Percentiles rank a stretch among this genome's conserved stretches.
phyloP scores from a whole-genome alignment of 169 alveolate species.

The Cryptosporidium xiaoi region DNA sequence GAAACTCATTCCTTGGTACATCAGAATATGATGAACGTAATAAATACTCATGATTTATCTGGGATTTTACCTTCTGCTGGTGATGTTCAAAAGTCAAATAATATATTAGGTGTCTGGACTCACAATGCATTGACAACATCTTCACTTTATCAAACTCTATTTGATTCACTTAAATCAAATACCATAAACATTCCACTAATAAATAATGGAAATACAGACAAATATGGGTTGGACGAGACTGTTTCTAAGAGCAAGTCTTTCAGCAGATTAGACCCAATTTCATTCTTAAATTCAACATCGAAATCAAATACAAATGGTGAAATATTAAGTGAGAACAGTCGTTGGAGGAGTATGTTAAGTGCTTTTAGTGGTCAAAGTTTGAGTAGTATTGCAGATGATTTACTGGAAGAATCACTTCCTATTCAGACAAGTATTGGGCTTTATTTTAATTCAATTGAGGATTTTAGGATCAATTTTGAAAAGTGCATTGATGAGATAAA shows the following conservation, averaged over 20 bases:
- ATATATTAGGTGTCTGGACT: slow-evolving; percentile 49
- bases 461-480: slow-evolving; percentile 17
- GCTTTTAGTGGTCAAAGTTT: slow-evolving; percentile 61
- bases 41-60: slow-evolving; percentile 5
- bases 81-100: slow-evolving; percentile 18
- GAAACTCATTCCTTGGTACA: slow-evolving; percentile 1
- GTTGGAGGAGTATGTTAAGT: slow-evolving; percentile 61
- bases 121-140: slow-evolving; percentile 62
- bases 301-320: slow-evolving; percentile 9
- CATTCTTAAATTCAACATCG: not conserved
- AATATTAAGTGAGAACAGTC: slow-evolving; percentile 18
- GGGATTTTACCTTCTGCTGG: slow-evolving; percentile 5
- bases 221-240: slow-evolving; percentile 7
- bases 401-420: slow-evolving; percentile 53
- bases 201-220: not conserved
- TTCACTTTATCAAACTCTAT: slow-evolving; percentile 30
- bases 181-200: slow-evolving; percentile 40
- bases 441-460: slow-evolving; percentile 40
- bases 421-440: slow-evolving; percentile 63
- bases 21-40: slow-evolving; percentile 1
- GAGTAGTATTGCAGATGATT: slow-evolving; percentile 63
- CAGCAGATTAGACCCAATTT: slow-evolving; percentile 8
- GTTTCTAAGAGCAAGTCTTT: not conserved
- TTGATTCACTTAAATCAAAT: slow-evolving; percentile 34
- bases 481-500: slow-evolving; percentile 34